Evolutionary conservation across 2,329 filamentous ascomycete genomes (phyloP), one percentile per base, ranked within the genome.

Genomic region (Diplodia corticola): DNA sequence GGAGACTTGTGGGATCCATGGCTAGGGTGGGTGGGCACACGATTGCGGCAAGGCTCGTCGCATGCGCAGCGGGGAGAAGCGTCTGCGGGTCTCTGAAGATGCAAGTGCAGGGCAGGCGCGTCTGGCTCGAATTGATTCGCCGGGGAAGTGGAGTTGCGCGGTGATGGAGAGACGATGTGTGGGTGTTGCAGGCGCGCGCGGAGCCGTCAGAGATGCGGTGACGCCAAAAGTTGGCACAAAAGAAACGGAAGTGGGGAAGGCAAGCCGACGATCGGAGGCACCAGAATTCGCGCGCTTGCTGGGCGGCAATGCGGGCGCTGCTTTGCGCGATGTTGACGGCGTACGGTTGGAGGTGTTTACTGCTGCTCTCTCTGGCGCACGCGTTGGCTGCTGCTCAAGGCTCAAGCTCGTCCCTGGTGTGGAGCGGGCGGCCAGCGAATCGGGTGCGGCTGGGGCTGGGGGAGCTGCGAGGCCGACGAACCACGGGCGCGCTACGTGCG

Each of bases 1-100:
- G 73, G 69, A 76, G 74, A 71, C 73, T 75, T 63, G 75, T 70
- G 67, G 76, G 75, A 64, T 79, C 76, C 77, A 79, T 79, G 71
- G 67, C 66, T 65, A 68, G 67, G 74, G 73, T 67, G 72, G 70
- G 73, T 73, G 60, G 54, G 67, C 66, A 53, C 68, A 63, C 46
- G 63, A 67, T 69, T 40, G 69, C 67, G 71, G 75, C 72, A 59
- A 53, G 50, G 48, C 70, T 72, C 70, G 69, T 71, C 35, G 46
- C 63, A 68, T 67, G 69, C 65, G 69, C 69, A 37, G 40, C 17
- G 28, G 26, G 54, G 49, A 57, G 54, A 50, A 57, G 61, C 40
- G 5, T 35, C 61, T 26, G 64, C 28, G 35, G 64, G 35, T 59
- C 35, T 63, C 24, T n/a, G 54, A 20, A 20, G 48, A 57, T 55